Evolutionary conservation across 148 eudicot genomes (phyloP).

Genomic region (Linanthus parryae): DNA sequence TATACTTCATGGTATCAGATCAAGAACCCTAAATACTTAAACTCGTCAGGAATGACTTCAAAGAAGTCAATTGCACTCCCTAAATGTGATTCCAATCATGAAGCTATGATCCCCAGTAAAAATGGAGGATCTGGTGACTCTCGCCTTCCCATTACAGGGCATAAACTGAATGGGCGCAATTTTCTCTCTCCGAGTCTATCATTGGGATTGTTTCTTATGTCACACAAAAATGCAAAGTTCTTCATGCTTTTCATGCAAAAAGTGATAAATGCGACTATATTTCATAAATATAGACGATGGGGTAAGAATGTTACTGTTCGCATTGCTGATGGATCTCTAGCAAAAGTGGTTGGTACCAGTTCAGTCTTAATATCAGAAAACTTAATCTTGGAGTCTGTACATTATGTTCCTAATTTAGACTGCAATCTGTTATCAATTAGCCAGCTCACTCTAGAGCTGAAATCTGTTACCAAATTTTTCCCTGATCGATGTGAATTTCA

Average conservation of each 20-base stretch:
- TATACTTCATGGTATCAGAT: no score
- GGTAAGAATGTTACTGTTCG: background rate
- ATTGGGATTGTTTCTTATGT: background rate
- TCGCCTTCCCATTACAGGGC: no score
- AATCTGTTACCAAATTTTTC: conserved; percentile 3
- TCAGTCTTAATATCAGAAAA: background rate
- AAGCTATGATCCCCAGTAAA: no score
- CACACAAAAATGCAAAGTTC: background rate
- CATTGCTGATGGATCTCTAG: background rate
- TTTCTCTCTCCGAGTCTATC: no score
- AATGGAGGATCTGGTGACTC: no score
- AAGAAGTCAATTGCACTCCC: no score
- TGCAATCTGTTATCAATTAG: conserved; percentile 8
- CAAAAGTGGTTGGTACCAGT: background rate
- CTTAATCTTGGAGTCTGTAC: background rate
- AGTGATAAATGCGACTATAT: background rate
- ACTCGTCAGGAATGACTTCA: no score
- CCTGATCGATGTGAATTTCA: conserved; percentile 1
- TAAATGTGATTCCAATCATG: no score
- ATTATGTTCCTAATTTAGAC: background rate
- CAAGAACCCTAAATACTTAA: no score
- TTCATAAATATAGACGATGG: background rate
- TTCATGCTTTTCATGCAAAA: background rate
- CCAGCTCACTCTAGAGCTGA: conserved; percentile 3
- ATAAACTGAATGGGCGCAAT: no score